These are phyloP conservation scores for Orobanche coerulescens DNA, from an alignment of 257 asterid species.

Conservation along the genomic window DNA sequence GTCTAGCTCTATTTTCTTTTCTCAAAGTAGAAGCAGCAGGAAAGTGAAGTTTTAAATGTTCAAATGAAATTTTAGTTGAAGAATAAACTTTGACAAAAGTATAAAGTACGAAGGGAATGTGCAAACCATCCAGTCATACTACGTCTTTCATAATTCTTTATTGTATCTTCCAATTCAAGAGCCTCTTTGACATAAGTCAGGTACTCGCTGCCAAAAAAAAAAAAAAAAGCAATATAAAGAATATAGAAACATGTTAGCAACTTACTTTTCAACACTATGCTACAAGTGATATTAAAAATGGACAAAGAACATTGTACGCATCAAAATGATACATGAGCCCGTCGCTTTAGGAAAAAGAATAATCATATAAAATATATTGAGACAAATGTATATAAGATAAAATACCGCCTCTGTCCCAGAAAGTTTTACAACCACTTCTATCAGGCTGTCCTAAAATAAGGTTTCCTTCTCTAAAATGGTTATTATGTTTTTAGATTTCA, in stretches of 20 bases:
- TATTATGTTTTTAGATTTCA: not conserved
- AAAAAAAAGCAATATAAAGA: constrained; percentile 28
- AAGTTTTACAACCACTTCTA: not conserved
- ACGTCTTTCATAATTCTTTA: constrained; percentile 85
- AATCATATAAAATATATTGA: not conserved
- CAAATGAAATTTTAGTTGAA: constrained; percentile 12
- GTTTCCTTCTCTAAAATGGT: not conserved
- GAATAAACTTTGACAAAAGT: constrained; percentile 5
- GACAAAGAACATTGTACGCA: constrained; percentile 2
- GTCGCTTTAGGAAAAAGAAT: constrained; percentile 1
- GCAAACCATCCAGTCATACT: constrained; percentile 84
- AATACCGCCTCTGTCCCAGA: not conserved
- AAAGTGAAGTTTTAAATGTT: not conserved
- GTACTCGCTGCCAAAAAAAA: constrained; percentile 69
- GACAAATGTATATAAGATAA: not conserved
- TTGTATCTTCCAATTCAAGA: constrained; percentile 91
- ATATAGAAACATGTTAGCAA: constrained; percentile 5
- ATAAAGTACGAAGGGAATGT: constrained; percentile 23
- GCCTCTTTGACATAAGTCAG: constrained; percentile 88
- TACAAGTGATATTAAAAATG: not conserved
- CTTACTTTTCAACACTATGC: not conserved
- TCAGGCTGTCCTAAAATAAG: not conserved
- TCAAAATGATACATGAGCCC: not conserved
- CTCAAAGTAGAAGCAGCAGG: constrained; percentile 11
- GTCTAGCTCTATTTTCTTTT: not conserved